These are phyloP conservation scores for Penicillium griseofulvum DNA, from an alignment of 2,329 filamentous ascomycete genomes.

Conservation along the genomic window DNA sequence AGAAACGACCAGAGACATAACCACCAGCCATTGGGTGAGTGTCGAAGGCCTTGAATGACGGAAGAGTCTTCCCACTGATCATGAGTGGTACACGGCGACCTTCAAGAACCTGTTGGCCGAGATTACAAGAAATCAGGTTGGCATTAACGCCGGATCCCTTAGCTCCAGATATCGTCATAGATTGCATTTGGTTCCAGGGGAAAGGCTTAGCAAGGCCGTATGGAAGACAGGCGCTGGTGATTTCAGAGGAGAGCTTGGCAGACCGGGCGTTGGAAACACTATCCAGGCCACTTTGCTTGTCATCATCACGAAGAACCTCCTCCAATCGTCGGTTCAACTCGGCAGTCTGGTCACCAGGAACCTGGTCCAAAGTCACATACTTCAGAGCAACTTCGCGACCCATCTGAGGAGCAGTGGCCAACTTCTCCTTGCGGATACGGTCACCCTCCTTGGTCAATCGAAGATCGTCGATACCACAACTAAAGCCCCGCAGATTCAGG, in stretches of 20 bases:
- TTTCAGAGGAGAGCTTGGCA: slow-evolving; percentile 68
- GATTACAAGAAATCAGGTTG: slow-evolving; percentile 94
- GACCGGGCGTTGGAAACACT: slow-evolving; percentile 74
- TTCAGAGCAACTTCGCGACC: slow-evolving; percentile 79
- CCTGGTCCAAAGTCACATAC: slow-evolving; percentile 78
- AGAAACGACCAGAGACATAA: slow-evolving; percentile 92
- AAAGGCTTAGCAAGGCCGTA: slow-evolving; percentile 83
- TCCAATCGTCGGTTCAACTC: slow-evolving; percentile 77
- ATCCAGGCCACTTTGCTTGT: slow-evolving; percentile 88
- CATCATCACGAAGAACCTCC: slow-evolving; percentile 84
- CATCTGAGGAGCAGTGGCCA: slow-evolving; percentile 65
- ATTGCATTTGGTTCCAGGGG: slow-evolving; percentile 97
- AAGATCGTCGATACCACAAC: slow-evolving; percentile 95
- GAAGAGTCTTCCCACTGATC: slow-evolving; percentile 95
- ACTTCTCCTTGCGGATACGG: slow-evolving; percentile 62
- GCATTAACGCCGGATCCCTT: slow-evolving; percentile 93
- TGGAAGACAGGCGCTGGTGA: slow-evolving; percentile 79
- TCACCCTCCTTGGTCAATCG: slow-evolving; percentile 80
- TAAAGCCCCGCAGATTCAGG: slow-evolving; percentile 90
- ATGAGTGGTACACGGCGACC: slow-evolving; percentile 92
- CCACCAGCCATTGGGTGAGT: slow-evolving; percentile 85
- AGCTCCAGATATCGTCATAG: slow-evolving; percentile 94
- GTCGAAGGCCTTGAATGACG: slow-evolving; percentile 90
- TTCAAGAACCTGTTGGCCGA: slow-evolving; percentile 95
- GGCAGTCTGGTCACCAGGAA: slow-evolving; percentile 62